These are phyloP conservation scores for Monascus ruber DNA, from an alignment of 2,329 filamentous ascomycete species.

Conservation along the genomic window DNA sequence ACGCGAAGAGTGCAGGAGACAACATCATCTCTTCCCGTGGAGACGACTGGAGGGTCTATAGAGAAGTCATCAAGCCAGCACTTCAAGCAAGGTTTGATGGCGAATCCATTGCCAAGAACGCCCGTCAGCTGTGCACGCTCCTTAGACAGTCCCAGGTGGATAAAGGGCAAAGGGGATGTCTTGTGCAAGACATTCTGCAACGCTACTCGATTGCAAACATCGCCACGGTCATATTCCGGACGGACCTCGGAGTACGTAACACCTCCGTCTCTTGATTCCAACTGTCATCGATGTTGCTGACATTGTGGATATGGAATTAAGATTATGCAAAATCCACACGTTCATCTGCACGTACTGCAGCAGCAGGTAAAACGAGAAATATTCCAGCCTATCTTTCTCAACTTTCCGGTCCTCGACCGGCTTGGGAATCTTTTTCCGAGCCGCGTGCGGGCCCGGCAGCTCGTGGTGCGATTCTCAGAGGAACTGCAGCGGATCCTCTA, in stretches of 20 bases:
- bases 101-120: neutral
- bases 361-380: slow-evolving; percentile 18
- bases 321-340: neutral
- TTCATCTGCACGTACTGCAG: slow-evolving; percentile 4
- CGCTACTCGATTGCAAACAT: slow-evolving; percentile 4
- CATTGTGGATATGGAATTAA: neutral
- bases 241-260: slow-evolving; percentile 2
- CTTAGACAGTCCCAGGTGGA: slow-evolving; percentile 1
- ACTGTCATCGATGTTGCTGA: neutral
- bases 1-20: slow-evolving; percentile 13
- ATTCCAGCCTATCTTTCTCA: slow-evolving; percentile 24
- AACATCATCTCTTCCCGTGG: slow-evolving; percentile 26
- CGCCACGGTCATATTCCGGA: neutral
- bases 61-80: slow-evolving; percentile 19
- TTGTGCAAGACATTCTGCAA: slow-evolving; percentile 4
- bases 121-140: neutral
- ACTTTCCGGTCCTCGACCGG: slow-evolving; percentile 22
- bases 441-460: slow-evolving; percentile 12
- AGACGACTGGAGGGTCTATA: slow-evolving; percentile 21
- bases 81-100: slow-evolving; percentile 10
- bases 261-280: neutral
- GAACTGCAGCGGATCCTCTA: neutral
- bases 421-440: slow-evolving; percentile 11
- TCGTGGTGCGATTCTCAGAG: slow-evolving; percentile 15
- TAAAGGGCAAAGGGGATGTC: slow-evolving; percentile 1